Percentiles rank a stretch among this genome's conserved stretches.
phyloP scores from a whole-genome alignment of 1,139 yeast genomes.

The Debaryomyces sp. region DNA sequence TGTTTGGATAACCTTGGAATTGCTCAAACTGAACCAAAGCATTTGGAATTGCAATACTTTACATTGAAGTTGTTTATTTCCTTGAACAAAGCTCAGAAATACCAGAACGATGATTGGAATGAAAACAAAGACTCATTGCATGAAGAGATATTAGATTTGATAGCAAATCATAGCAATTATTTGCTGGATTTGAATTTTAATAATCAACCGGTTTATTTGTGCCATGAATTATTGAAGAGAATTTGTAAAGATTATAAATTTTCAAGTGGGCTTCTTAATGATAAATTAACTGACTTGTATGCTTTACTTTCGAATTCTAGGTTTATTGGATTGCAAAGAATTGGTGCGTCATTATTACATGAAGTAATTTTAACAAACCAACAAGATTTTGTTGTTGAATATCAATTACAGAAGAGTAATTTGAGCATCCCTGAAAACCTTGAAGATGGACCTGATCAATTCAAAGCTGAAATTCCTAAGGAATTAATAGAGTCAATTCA shows the following conservation, averaged over 20 bases:
- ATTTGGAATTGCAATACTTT: slow-evolving; percentile 47
- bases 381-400: slow-evolving; percentile 63
- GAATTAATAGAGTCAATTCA: slow-evolving; percentile 28
- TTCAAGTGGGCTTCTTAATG: slow-evolving; percentile 16
- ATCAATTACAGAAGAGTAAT: slow-evolving; percentile 48
- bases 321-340: slow-evolving; percentile 34
- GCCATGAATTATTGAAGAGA: slow-evolving; percentile 37
- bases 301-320: slow-evolving; percentile 23
- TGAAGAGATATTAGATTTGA: slow-evolving; percentile 44
- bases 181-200: slow-evolving; percentile 15
- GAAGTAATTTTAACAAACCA: slow-evolving; percentile 42
- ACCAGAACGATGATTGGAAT: slow-evolving; percentile 29
- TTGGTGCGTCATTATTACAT: slow-evolving; percentile 39
- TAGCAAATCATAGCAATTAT: slow-evolving; percentile 29
- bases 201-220: slow-evolving; percentile 36
- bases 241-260: slow-evolving; percentile 21
- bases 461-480: slow-evolving; percentile 37
- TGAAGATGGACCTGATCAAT: slow-evolving; percentile 20
- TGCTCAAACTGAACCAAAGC: slow-evolving; percentile 38
- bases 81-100: slow-evolving; percentile 25
- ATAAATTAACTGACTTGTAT: slow-evolving; percentile 23
- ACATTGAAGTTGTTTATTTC: slow-evolving; percentile 48
- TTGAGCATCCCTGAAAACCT: slow-evolving; percentile 16
- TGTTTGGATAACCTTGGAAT: slow-evolving; percentile 55
- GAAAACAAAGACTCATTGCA: slow-evolving; percentile 25